Percentiles rank a stretch among this genome's conserved stretches.
Evolutionary conservation across 805 yeast genomes (phyloP).

Genomic region (Kuraishia molischiana): DNA sequence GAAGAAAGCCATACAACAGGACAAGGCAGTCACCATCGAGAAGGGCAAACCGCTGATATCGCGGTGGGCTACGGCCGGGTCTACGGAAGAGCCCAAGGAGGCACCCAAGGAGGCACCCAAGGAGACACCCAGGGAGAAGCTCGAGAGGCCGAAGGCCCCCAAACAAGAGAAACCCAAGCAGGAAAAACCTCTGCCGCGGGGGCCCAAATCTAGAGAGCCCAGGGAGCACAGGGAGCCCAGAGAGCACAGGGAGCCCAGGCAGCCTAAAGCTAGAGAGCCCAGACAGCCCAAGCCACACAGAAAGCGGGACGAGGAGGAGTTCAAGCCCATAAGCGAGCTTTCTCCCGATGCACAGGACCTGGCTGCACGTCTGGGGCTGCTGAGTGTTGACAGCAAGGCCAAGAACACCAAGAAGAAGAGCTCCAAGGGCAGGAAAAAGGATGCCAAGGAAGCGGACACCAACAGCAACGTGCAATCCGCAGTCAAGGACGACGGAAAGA

Average conservation of each 20-base stretch:
- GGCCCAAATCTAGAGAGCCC: neutral
- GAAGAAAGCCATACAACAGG: slow-evolving; percentile 13
- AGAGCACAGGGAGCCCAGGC: neutral
- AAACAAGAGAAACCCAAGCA: neutral
- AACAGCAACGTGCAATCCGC: neutral
- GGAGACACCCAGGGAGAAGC: too few relatives aligned
- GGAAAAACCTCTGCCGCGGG: too few relatives aligned
- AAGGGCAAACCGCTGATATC: slow-evolving; percentile 1
- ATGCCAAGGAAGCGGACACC: neutral
- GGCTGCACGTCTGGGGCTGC: slow-evolving; percentile 1
- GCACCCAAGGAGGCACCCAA: too few relatives aligned
- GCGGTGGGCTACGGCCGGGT: slow-evolving; percentile 2
- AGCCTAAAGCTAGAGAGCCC: neutral
- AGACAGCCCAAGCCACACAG: neutral
- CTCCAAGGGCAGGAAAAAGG: neutral
- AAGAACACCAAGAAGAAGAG: neutral
- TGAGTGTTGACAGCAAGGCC: neutral
- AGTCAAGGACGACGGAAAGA: neutral
- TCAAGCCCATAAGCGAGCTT: neutral
- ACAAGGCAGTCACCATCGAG: slow-evolving; percentile 2
- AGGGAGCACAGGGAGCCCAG: neutral
- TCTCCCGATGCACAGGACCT: slow-evolving; percentile 4
- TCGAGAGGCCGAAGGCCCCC: neutral
- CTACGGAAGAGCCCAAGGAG: too few relatives aligned
- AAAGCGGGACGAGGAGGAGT: slow-evolving; percentile 1